These are phyloP conservation scores for Helotiales sp. DNA, from an alignment of 2,329 filamentous ascomycete genomes.

Conservation along the genomic window DNA sequence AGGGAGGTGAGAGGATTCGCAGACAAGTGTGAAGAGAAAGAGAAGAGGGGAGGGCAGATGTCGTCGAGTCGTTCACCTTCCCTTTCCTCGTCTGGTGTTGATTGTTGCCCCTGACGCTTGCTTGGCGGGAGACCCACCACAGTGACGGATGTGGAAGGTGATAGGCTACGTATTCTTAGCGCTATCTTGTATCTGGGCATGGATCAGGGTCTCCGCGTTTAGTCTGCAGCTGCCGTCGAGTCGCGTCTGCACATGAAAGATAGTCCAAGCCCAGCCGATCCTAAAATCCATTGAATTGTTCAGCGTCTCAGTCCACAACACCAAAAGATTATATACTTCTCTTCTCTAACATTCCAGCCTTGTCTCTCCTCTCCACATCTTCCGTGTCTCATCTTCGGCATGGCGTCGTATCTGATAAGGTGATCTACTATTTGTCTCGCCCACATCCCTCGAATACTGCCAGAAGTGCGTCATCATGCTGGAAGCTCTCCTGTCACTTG, in stretches of 20 bases:
- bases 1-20: conserved; percentile 18
- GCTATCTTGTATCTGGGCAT: not conserved
- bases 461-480: conserved; percentile 37
- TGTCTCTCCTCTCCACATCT: not conserved
- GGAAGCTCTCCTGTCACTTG: conserved; percentile 39
- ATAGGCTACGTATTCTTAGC: conserved; percentile 21
- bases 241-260: too few relatives aligned
- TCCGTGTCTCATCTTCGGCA: not conserved
- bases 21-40: conserved; percentile 6
- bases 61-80: not conserved
- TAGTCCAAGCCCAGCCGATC: too few relatives aligned
- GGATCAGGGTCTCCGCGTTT: conserved; percentile 8
- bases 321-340: conserved; percentile 17
- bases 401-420: conserved; percentile 5
- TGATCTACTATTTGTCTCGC: conserved; percentile 4
- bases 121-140: not conserved
- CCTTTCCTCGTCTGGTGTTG: conserved; percentile 25
- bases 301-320: conserved; percentile 6
- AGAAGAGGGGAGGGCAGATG: not conserved
- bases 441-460: not conserved
- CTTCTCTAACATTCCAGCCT: not conserved
- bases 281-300: too few relatives aligned
- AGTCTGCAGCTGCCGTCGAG: not conserved
- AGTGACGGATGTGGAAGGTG: conserved; percentile 7
- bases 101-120: conserved; percentile 20